Percentiles rank a stretch among this genome's conserved stretches.
Conservation (phyloP, 805 yeast genomes). For the Candida ascalaphidarum region DNA sequence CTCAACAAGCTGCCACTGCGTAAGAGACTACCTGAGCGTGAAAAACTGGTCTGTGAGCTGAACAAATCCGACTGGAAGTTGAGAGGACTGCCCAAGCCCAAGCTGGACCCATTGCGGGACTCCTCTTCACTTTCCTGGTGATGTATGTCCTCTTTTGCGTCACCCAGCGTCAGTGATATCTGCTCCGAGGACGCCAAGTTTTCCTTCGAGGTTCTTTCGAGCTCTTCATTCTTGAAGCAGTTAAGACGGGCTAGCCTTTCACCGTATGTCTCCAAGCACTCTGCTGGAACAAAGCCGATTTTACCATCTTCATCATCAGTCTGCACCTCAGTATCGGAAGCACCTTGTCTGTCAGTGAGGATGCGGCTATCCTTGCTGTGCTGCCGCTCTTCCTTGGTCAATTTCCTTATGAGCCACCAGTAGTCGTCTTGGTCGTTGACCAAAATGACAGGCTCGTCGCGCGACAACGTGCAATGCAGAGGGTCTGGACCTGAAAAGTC, state of each 20-base stretch:
- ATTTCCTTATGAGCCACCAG: conserved; percentile 84
- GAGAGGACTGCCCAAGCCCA: neutral
- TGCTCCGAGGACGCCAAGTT: conserved; percentile 1
- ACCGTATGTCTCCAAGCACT: conserved; percentile 81
- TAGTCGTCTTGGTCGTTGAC: conserved; percentile 86
- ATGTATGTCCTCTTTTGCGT: neutral
- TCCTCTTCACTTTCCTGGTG: neutral
- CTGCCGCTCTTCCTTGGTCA: conserved; percentile 22
- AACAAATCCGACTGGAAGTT: neutral
- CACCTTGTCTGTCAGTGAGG: conserved; percentile 5
- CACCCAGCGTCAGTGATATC: conserved; percentile 1
- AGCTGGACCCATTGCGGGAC: neutral
- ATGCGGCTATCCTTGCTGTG: conserved; percentile 3
- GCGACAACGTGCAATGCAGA: conserved; percentile 71
- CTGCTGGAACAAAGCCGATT: conserved; percentile 96
- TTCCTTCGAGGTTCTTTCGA: conserved; percentile 27
- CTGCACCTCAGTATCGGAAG: conserved; percentile 6
- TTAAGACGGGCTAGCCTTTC: conserved; percentile 89
- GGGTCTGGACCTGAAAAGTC: conserved; percentile 90
- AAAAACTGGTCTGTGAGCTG: neutral
- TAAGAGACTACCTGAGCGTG: conserved; percentile 8
- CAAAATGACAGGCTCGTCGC: conserved; percentile 76
- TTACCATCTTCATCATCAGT: conserved; percentile 43
- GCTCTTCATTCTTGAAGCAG: conserved; percentile 83
- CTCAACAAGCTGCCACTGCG: too few relatives aligned